Percentiles rank a stretch among this genome's conserved stretches.
Evolutionary conservation across 2,329 filamentous ascomycete species (phyloP).

Genomic region (Aspergillaceae sp.): DNA sequence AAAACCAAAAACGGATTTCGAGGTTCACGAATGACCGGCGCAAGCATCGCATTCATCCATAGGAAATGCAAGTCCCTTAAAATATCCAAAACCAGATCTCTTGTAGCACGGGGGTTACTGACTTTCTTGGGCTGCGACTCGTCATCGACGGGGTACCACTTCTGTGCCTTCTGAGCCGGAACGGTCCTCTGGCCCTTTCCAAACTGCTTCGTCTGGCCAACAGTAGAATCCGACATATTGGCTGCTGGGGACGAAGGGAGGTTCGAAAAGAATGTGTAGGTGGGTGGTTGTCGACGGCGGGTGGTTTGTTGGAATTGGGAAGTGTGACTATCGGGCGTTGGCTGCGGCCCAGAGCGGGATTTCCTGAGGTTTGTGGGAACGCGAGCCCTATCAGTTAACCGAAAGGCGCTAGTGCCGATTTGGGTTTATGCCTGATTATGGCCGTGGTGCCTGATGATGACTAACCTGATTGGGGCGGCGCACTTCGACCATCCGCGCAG

Average conservation of each 20-base stretch:
- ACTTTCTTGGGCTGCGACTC: conserved; percentile 87
- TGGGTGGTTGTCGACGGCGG: conserved; percentile 36
- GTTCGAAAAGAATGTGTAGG: conserved; percentile 25
- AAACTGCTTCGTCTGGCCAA: conserved; percentile 79
- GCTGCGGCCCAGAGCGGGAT: conserved; percentile 28
- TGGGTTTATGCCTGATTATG: conserved; percentile 11
- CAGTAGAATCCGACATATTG: conserved; percentile 48
- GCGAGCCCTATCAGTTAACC: conserved; percentile 35
- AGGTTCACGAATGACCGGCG: conserved; percentile 13
- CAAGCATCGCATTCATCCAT: conserved; percentile 24
- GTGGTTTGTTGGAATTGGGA: conserved; percentile 32
- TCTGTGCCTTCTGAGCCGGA: conserved; percentile 87
- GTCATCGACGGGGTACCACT: conserved; percentile 98
- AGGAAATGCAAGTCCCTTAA: conserved; percentile 14
- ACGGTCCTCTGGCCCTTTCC: conserved; percentile 92
- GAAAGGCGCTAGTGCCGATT: conserved; percentile 32
- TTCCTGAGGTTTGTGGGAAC: conserved; percentile 37
- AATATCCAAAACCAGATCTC: conserved; percentile 5
- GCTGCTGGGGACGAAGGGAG: conserved; percentile 35
- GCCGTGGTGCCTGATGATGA: conserved; percentile 8
- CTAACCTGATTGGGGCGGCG: background rate
- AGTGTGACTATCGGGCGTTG: conserved; percentile 26
- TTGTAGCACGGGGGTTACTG: conserved; percentile 44
- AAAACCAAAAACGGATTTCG: conserved; percentile 6
- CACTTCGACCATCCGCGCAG: conserved; percentile 5